A percentile compares a stretch with the other conserved stretches of the same genome.
Conservation (phyloP, 176 grass and related monocot species). For the Avena sativa region DNA sequence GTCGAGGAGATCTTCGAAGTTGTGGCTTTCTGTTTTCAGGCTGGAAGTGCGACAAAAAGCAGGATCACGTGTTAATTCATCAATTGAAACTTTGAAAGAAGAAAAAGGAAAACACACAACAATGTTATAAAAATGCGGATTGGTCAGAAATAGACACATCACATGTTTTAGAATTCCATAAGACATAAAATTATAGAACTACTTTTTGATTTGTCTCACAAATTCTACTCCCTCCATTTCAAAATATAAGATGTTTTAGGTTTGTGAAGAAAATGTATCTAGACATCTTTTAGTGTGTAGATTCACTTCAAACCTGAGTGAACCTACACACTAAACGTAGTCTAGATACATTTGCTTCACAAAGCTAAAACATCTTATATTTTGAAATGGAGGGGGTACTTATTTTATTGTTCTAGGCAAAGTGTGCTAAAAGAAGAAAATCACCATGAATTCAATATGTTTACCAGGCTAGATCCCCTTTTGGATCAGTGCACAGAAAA, state of each 20-base stretch:
- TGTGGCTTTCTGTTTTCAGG: slow-evolving; percentile 12
- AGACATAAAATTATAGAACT: not conserved
- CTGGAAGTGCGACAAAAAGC: slow-evolving; percentile 3
- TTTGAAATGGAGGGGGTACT: no score
- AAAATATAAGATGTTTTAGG: no score
- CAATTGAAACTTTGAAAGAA: not conserved
- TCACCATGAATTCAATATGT: slow-evolving; percentile 6
- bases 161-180: not conserved
- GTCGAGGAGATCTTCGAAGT: slow-evolving; percentile 21
- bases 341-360: no score
- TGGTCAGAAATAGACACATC: not conserved
- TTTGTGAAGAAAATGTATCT: no score
- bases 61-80: slow-evolving; percentile 1
- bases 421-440: not conserved
- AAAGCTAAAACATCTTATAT: no score
- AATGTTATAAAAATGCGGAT: not conserved
- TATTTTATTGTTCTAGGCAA: not conserved
- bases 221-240: not conserved
- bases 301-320: no score
- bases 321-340: no score
- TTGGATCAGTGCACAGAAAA: not conserved
- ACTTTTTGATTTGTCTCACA: not conserved
- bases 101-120: not conserved
- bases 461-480: not conserved
- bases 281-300: no score